These are phyloP conservation scores for Globisporangium alternatum DNA, from an alignment of 352 stramenopile genomes.

Conservation along the genomic window DNA sequence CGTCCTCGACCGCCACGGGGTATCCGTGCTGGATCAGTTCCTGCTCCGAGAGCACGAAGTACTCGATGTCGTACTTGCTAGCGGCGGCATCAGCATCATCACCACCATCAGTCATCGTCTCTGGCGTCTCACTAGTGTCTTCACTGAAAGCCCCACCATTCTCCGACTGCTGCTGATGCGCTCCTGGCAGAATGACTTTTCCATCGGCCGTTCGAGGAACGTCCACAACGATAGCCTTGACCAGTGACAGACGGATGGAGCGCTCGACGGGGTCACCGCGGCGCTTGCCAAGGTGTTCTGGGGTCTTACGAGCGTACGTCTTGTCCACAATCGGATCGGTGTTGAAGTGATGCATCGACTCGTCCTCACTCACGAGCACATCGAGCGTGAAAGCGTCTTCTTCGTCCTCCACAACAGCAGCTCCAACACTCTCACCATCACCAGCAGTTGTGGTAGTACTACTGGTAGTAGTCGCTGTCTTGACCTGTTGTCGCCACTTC, in stretches of 20 bases:
- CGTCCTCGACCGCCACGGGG: slow-evolving; percentile 51
- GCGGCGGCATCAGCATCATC: slow-evolving; percentile 9
- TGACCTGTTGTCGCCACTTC: slow-evolving; percentile 51
- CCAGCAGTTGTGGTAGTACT: background rate
- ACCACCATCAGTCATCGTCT: slow-evolving; percentile 12
- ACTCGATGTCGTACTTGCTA: slow-evolving; percentile 24
- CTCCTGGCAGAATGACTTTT: slow-evolving; percentile 27
- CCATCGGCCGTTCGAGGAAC: slow-evolving; percentile 50
- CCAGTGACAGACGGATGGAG: slow-evolving; percentile 58
- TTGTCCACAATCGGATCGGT: slow-evolving; percentile 65
- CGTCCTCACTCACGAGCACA: slow-evolving; percentile 72
- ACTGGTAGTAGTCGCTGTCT: slow-evolving; percentile 9
- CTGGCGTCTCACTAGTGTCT: slow-evolving; percentile 8
- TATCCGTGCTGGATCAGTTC: slow-evolving; percentile 76
- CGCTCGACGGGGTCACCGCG: slow-evolving; percentile 32
- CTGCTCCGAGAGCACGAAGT: slow-evolving; percentile 59
- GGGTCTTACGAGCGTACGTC: slow-evolving; percentile 56
- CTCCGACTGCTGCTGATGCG: slow-evolving; percentile 11
- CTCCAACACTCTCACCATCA: background rate
- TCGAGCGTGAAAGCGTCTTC: slow-evolving; percentile 66
- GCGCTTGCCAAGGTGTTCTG: slow-evolving; percentile 54
- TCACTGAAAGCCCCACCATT: background rate
- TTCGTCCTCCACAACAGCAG: slow-evolving; percentile 21
- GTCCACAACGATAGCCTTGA: slow-evolving; percentile 56
- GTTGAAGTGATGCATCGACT: slow-evolving; percentile 72